Evolutionary conservation across 2,329 filamentous ascomycete species (phyloP).

Genomic region (Penicillium vulpinum): DNA sequence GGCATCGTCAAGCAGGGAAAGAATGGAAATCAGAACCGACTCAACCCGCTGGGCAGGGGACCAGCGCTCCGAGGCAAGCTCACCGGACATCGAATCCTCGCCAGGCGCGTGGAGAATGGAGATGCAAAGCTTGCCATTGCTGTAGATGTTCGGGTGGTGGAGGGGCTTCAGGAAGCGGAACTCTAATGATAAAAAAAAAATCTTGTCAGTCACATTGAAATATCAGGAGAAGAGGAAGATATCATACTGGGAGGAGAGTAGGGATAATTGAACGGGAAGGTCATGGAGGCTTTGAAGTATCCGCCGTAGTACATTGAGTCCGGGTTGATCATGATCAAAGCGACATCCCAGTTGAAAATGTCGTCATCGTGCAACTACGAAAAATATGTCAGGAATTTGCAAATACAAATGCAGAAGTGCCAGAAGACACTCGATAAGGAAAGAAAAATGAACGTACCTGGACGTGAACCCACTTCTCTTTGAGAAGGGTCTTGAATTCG

Average conservation of each 20-base stretch:
- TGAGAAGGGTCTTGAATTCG: slow-evolving; percentile 76
- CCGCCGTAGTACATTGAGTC: slow-evolving; percentile 90
- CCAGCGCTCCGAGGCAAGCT: slow-evolving; percentile 88
- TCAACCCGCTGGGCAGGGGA: slow-evolving; percentile 91
- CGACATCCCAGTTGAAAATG: slow-evolving; percentile 83
- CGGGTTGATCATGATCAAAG: slow-evolving; percentile 87
- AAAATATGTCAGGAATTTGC: slow-evolving; percentile 7
- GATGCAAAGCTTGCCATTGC: slow-evolving; percentile 88
- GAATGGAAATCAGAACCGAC: slow-evolving; percentile 87
- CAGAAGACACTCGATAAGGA: neutral
- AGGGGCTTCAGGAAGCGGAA: slow-evolving; percentile 82
- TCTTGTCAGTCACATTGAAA: slow-evolving; percentile 1
- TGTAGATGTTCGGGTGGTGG: slow-evolving; percentile 91
- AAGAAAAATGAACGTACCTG: slow-evolving; percentile 56
- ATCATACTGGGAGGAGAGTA: slow-evolving; percentile 70
- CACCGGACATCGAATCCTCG: slow-evolving; percentile 89
- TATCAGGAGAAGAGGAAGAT: neutral
- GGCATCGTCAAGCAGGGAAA: slow-evolving; percentile 88
- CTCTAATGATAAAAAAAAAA: slow-evolving; percentile 44
- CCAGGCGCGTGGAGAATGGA: slow-evolving; percentile 92
- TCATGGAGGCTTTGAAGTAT: slow-evolving; percentile 89
- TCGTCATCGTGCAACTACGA: slow-evolving; percentile 72
- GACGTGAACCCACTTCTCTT: slow-evolving; percentile 93
- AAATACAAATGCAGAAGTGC: neutral
- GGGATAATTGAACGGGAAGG: slow-evolving; percentile 84